A percentile compares a stretch with the other conserved stretches of the same genome.
These are phyloP conservation scores for Penicillium argentinense DNA, from an alignment of 495 filamentous ascomycete species.

Conservation along the genomic window DNA sequence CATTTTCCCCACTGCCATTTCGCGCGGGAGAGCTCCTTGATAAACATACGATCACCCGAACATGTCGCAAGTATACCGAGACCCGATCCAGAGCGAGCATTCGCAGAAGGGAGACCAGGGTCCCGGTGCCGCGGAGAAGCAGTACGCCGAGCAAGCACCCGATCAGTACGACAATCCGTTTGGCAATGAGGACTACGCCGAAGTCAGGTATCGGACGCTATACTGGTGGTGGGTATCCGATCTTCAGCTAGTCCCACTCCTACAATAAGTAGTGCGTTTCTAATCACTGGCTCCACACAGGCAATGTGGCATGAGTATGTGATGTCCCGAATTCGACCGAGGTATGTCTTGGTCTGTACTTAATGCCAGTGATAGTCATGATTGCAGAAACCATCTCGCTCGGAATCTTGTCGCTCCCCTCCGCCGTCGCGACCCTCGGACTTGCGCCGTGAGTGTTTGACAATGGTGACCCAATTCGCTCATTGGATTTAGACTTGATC, in stretches of 20 bases:
- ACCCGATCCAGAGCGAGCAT: neutral
- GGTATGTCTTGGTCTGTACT: neutral
- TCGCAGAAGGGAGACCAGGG: neutral
- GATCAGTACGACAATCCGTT: conserved; percentile 20
- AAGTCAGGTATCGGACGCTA: conserved; percentile 35
- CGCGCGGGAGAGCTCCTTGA: neutral
- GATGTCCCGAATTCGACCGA: neutral
- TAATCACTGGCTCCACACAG: conserved; percentile 4
- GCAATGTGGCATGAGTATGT: conserved; percentile 30
- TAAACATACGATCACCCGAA: neutral
- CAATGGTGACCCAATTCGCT: neutral
- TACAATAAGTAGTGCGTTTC: conserved; percentile 4
- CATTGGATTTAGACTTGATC: neutral
- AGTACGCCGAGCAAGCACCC: neutral
- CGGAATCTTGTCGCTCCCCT: conserved; percentile 60
- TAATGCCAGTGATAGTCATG: conserved; percentile 36
- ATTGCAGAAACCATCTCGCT: conserved; percentile 66
- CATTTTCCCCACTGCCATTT: neutral
- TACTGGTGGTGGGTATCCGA: conserved; percentile 30
- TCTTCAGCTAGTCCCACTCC: neutral
- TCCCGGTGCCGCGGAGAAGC: neutral
- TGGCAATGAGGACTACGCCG: conserved; percentile 24
- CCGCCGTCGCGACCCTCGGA: conserved; percentile 56
- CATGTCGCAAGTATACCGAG: neutral
- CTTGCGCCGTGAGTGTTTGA: conserved; percentile 40